Conservation (phyloP, 805 yeast genomes). For the Wickerhamiella sergipiensis region DNA sequence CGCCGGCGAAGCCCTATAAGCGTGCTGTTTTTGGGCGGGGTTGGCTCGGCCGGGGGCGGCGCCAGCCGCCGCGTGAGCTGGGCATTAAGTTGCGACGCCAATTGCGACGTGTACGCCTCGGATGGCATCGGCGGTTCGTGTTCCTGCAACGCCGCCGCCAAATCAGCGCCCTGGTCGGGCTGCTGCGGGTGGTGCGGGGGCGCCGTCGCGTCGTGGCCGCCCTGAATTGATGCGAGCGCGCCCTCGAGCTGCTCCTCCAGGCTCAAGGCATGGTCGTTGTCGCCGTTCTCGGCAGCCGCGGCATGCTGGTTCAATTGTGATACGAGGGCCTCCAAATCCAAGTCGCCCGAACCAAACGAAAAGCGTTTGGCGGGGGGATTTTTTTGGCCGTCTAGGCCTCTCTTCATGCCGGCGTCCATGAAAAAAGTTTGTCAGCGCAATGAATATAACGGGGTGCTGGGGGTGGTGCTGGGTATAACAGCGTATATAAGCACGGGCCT, state of each 20-base stretch:
- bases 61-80: neutral
- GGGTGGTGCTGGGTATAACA: too few species aligned
- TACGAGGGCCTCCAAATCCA: slow-evolving; percentile 18
- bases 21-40: neutral
- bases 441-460: neutral
- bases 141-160: neutral
- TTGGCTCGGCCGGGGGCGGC: neutral
- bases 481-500: neutral
- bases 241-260: slow-evolving; percentile 20
- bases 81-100: slow-evolving; percentile 11
- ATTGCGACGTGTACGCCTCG: slow-evolving; percentile 6
- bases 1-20: slow-evolving; percentile 1
- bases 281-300: slow-evolving; percentile 4
- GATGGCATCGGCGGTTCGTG: slow-evolving; percentile 1
- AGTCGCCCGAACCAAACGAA: slow-evolving; percentile 7
- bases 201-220: neutral
- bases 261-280: slow-evolving; percentile 7
- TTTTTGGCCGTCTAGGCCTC: neutral
- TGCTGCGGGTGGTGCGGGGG: neutral
- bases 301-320: slow-evolving; percentile 18
- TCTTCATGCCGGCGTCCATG: neutral
- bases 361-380: neutral
- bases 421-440: neutral
- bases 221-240: slow-evolving; percentile 13
- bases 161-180: neutral